These are phyloP conservation scores for Heterobasidion occidentale DNA, from an alignment of 1,284 basidiomycete species.

Conservation along the genomic window DNA sequence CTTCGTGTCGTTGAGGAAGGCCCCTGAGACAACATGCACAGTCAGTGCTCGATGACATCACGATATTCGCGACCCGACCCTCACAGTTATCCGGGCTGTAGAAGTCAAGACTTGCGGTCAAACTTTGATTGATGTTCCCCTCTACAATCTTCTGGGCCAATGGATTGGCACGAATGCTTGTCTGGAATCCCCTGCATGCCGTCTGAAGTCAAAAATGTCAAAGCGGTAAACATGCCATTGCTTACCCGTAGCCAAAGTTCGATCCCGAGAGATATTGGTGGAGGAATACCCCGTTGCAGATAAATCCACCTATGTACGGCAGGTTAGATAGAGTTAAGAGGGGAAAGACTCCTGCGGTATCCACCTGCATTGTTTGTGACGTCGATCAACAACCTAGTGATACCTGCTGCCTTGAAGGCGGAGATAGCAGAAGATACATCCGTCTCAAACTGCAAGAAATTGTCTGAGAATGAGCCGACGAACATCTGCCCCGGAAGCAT, in stretches of 20 bases:
- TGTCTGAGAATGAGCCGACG: conserved; percentile 48
- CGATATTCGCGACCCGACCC: neutral
- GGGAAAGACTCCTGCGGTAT: conserved; percentile 6
- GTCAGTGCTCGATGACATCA: neutral
- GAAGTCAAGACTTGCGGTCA: conserved; percentile 28
- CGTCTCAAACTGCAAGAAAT: conserved; percentile 40
- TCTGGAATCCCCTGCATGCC: conserved; percentile 40
- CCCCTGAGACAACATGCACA: conserved; percentile 25
- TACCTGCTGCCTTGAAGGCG: conserved; percentile 38
- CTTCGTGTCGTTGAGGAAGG: conserved; percentile 44
- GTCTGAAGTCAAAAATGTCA: neutral
- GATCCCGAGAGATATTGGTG: conserved; percentile 48
- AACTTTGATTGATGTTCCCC: conserved; percentile 36
- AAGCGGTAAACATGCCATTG: too few species aligned
- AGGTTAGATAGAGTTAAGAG: neutral
- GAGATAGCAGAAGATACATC: conserved; percentile 41
- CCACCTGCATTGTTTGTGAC: conserved; percentile 54
- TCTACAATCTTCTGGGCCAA: conserved; percentile 51
- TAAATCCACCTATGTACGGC: conserved; percentile 29
- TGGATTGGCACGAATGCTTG: conserved; percentile 41
- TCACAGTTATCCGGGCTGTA: conserved; percentile 46
- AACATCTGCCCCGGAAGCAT: conserved; percentile 37
- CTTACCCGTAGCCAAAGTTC: conserved; percentile 44
- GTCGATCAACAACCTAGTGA: conserved; percentile 48
- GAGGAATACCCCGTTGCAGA: conserved; percentile 54